A percentile compares a stretch with the other conserved stretches of the same genome.
Conservation (phyloP, 2,329 filamentous ascomycete species). For the Xylariales sp. region DNA sequence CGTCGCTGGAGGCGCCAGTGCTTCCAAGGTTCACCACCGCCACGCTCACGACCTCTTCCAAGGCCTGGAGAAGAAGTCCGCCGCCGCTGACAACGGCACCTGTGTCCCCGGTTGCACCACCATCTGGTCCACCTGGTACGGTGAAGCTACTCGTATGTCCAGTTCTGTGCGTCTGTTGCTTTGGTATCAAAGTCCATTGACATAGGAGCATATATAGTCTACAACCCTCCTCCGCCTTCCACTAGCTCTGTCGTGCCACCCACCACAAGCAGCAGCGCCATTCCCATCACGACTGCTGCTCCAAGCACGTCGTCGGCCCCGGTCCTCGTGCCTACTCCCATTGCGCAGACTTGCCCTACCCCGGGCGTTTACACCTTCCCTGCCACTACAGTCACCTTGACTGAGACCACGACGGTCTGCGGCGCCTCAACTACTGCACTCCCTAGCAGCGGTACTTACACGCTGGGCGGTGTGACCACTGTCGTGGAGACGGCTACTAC, state of each 20-base stretch:
- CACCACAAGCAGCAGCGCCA: constrained; percentile 18
- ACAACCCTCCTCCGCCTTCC: constrained; percentile 30
- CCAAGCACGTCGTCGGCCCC: constrained; percentile 32
- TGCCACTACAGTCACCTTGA: constrained; percentile 66
- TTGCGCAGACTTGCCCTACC: constrained; percentile 52
- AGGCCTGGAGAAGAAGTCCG: constrained; percentile 41
- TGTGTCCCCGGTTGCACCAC: constrained; percentile 67
- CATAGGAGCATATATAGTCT: constrained; percentile 31
- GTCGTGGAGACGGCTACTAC: constrained; percentile 63
- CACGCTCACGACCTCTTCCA: constrained; percentile 56
- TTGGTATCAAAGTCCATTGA: neutral
- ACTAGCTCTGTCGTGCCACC: constrained; percentile 10
- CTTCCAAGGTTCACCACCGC: constrained; percentile 52
- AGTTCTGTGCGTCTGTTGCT: constrained; percentile 1
- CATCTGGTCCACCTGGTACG: constrained; percentile 67
- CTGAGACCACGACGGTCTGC: constrained; percentile 63
- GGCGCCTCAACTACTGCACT: constrained; percentile 58
- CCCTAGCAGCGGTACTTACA: constrained; percentile 58
- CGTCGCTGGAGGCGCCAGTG: constrained; percentile 51
- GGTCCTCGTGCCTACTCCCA: constrained; percentile 47
- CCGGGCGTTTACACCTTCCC: constrained; percentile 74
- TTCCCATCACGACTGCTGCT: constrained; percentile 15
- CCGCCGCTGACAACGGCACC: constrained; percentile 31
- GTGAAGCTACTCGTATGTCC: constrained; percentile 59
- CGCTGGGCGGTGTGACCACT: constrained; percentile 69